phyloP scores from a whole-genome alignment of 345 rosid genomes.

The Ceriops tagal region DNA sequence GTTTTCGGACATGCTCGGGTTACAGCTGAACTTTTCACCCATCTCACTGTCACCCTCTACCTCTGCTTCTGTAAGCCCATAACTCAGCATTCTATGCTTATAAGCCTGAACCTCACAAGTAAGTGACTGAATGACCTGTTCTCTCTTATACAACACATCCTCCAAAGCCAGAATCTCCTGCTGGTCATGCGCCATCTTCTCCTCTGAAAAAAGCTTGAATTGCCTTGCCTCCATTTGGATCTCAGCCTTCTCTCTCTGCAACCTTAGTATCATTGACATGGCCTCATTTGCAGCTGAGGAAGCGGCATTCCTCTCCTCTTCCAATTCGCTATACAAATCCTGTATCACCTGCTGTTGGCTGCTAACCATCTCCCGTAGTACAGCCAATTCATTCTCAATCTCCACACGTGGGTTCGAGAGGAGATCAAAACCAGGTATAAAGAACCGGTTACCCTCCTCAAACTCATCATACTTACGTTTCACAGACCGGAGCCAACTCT shows the following conservation, averaged over 20 bases:
- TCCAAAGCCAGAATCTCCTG: slow-evolving; percentile 67
- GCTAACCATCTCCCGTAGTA: slow-evolving; percentile 67
- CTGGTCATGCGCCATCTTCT: slow-evolving; percentile 92
- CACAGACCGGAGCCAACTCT: slow-evolving; percentile 58
- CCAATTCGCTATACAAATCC: slow-evolving; percentile 66
- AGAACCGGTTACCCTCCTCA: slow-evolving; percentile 43
- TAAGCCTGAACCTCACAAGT: slow-evolving; percentile 85
- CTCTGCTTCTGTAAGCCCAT: slow-evolving; percentile 70
- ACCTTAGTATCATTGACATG: slow-evolving; percentile 93
- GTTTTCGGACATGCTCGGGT: slow-evolving; percentile 43
- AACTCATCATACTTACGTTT: slow-evolving; percentile 68
- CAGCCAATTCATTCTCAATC: slow-evolving; percentile 71
- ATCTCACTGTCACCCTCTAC: slow-evolving; percentile 47
- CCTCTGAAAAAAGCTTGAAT: slow-evolving; percentile 84
- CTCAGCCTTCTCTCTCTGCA: slow-evolving; percentile 98
- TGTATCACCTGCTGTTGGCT: slow-evolving; percentile 72
- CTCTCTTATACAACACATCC: slow-evolving; percentile 84
- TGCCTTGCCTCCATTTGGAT: slow-evolving; percentile 89
- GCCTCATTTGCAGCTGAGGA: slow-evolving; percentile 94
- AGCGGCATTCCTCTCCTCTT: slow-evolving; percentile 92
- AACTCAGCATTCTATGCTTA: slow-evolving; percentile 95
- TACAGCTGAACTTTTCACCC: slow-evolving; percentile 27
- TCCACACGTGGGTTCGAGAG: slow-evolving; percentile 59
- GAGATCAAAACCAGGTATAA: slow-evolving; percentile 50
- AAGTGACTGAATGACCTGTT: slow-evolving; percentile 75